phyloP scores from a whole-genome alignment of 495 filamentous ascomycete species.

The Penicillium malachiteum region DNA sequence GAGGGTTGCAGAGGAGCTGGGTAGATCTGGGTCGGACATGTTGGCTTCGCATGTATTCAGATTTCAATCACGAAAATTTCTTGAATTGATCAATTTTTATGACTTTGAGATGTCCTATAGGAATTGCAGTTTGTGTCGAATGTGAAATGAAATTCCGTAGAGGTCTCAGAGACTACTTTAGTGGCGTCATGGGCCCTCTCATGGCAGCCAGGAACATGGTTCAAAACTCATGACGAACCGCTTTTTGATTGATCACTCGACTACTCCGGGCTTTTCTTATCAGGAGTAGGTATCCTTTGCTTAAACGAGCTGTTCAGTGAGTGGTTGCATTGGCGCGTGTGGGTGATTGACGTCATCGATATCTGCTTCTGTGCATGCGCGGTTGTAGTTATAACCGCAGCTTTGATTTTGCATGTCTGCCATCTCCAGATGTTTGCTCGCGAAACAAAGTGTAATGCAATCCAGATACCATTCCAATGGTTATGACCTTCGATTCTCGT shows the following conservation, averaged over 20 bases:
- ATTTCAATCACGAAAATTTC: neutral
- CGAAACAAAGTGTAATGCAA: no score
- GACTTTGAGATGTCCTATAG: no score
- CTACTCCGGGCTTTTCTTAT: neutral
- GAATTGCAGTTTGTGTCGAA: neutral
- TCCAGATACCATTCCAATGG: no score
- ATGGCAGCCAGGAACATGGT: neutral
- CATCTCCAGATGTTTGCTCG: no score
- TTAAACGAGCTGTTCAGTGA: neutral
- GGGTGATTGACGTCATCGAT: neutral
- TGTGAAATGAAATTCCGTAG: neutral
- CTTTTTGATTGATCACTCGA: neutral
- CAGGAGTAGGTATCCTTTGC: neutral
- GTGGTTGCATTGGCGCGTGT: neutral
- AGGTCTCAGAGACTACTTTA: neutral
- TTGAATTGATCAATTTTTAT: neutral
- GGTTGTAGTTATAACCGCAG: neutral
- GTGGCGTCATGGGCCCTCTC: neutral
- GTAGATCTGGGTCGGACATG: slow-evolving; percentile 5
- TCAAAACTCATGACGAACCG: neutral
- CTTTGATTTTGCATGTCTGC: no score
- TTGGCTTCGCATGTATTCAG: neutral
- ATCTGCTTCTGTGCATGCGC: neutral
- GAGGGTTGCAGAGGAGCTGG: slow-evolving; percentile 11
- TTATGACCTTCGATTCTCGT: no score